These are phyloP conservation scores for Solanum clarkiae DNA, from an alignment of 257 asterid genomes.

Conservation along the genomic window DNA sequence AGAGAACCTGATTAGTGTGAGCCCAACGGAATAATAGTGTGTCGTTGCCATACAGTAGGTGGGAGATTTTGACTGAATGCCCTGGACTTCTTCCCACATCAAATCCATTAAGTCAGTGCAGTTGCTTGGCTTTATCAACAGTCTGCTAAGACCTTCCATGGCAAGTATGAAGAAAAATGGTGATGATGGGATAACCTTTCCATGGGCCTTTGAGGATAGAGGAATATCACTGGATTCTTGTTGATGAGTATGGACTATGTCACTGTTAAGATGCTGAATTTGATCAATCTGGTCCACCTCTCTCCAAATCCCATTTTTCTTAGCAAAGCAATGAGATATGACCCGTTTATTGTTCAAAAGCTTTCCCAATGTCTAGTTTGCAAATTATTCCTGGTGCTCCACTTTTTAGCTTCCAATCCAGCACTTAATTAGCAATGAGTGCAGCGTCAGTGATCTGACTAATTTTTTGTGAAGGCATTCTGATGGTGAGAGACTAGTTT, in stretches of 20 bases:
- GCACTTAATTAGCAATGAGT: background rate
- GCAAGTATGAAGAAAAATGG: background rate
- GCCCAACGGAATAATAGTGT: background rate
- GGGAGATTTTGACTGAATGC: background rate
- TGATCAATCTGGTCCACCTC: background rate
- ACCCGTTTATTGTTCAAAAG: background rate
- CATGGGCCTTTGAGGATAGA: background rate
- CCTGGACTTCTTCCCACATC: background rate
- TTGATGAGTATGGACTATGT: background rate
- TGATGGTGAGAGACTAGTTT: background rate
- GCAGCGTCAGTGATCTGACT: background rate
- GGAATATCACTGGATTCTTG: background rate
- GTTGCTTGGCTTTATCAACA: background rate
- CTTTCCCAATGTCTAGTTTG: background rate
- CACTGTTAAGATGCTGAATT: background rate
- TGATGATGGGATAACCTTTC: background rate
- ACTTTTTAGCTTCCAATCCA: background rate
- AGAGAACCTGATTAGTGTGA: background rate
- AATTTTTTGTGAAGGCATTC: background rate
- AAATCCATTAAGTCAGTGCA: background rate
- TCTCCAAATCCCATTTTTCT: background rate
- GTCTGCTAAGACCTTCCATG: background rate
- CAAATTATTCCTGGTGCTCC: background rate
- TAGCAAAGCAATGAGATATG: background rate
- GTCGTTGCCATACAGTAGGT: background rate